A percentile compares a stretch with the other conserved stretches of the same genome.
phyloP scores from a whole-genome alignment of 371 early-diverging fungal genomes.

The Spiromyces aspiralis region DNA sequence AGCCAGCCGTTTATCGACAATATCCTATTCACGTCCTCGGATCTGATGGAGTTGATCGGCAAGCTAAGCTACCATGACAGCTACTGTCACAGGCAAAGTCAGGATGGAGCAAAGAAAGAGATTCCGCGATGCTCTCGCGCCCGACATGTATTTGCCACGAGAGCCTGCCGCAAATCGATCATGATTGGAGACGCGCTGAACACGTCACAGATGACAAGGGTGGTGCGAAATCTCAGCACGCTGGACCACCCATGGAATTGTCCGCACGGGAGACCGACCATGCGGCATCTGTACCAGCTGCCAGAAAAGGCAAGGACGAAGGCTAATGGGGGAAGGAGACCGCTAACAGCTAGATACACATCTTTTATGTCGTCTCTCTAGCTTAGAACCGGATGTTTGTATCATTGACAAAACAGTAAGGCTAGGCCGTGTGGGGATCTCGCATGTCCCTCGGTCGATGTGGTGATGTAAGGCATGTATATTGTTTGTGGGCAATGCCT shows the following conservation, averaged over 20 bases:
- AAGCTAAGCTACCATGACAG: slow-evolving; percentile 11
- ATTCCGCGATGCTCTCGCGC: slow-evolving; percentile 36
- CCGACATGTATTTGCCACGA: slow-evolving; percentile 50
- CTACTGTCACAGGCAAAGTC: slow-evolving; percentile 12
- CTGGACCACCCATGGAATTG: slow-evolving; percentile 95
- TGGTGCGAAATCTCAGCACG: slow-evolving; percentile 56
- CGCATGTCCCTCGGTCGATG: too few species aligned
- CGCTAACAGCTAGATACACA: too few species aligned
- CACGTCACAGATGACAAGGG: slow-evolving; percentile 47
- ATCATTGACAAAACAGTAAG: too few species aligned
- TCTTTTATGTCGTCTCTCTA: too few species aligned
- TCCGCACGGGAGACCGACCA: slow-evolving; percentile 97
- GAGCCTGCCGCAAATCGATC: slow-evolving; percentile 56
- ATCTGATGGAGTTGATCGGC: slow-evolving; percentile 52
- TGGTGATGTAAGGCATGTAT: too few species aligned
- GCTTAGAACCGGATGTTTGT: too few species aligned
- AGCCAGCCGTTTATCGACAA: slow-evolving; percentile 48
- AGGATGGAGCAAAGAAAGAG: too few species aligned
- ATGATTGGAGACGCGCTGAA: slow-evolving; percentile 69
- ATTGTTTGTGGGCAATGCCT: too few species aligned
- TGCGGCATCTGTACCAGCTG: slow-evolving; percentile 51
- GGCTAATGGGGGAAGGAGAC: too few species aligned
- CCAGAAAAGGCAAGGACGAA: too few species aligned
- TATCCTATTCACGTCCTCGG: slow-evolving; percentile 41
- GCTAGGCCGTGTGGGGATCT: too few species aligned